Evolutionary conservation across 139 green algal species (phyloP).

Genomic region (Nannochloris sp.): DNA sequence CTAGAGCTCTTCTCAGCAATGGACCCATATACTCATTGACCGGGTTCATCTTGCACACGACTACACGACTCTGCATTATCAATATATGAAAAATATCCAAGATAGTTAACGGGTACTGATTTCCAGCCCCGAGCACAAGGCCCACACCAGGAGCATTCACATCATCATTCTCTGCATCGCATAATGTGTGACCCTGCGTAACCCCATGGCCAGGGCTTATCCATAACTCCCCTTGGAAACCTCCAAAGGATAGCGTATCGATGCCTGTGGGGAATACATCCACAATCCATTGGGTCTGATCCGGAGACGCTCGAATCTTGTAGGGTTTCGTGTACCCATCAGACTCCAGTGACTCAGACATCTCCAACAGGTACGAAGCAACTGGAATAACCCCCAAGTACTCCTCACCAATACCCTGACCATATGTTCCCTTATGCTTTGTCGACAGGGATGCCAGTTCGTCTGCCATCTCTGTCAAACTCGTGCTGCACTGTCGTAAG

Average conservation of each 20-base stretch:
- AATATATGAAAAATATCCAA: conserved; percentile 61
- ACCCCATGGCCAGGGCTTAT: conserved; percentile 49
- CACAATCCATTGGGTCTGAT: conserved; percentile 35
- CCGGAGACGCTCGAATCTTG: neutral
- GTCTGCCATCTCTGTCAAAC: conserved; percentile 18
- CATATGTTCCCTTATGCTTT: conserved; percentile 46
- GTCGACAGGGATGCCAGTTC: conserved; percentile 30
- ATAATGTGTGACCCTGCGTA: conserved; percentile 26
- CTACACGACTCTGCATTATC: conserved; percentile 7
- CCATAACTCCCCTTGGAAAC: conserved; percentile 59
- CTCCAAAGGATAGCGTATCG: conserved; percentile 42
- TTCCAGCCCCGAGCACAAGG: conserved; percentile 66
- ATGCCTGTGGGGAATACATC: conserved; percentile 45
- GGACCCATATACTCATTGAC: conserved; percentile 64
- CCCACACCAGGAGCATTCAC: conserved; percentile 20
- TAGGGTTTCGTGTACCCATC: conserved; percentile 21
- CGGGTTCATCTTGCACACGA: conserved; percentile 66
- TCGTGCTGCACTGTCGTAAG: conserved; percentile 35
- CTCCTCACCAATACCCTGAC: conserved; percentile 51
- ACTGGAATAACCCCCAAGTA: conserved; percentile 36
- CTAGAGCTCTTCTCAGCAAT: conserved; percentile 39
- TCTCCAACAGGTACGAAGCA: conserved; percentile 37
- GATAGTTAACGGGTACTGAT: conserved; percentile 41
- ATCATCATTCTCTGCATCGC: neutral
- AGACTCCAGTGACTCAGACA: conserved; percentile 34